phyloP scores from a whole-genome alignment of 1,139 yeast species.

The Yamadazyma atlantica region DNA sequence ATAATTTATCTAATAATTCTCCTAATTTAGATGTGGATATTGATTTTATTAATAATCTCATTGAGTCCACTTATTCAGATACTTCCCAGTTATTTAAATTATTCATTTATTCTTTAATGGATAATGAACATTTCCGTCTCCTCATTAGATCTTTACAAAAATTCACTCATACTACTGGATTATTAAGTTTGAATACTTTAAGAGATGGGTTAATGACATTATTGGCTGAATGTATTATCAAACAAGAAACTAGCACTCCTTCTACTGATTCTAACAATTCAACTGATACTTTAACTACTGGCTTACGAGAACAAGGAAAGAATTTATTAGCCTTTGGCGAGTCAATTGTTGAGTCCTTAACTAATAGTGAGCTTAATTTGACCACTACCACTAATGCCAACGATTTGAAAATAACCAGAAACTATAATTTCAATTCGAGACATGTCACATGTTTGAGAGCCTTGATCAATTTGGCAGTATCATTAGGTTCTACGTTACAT shows the following conservation, averaged over 20 bases:
- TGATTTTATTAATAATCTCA: conserved; percentile 39
- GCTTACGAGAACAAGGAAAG: conserved; percentile 28
- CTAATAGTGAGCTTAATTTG: conserved; percentile 6
- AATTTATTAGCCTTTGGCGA: conserved; percentile 57
- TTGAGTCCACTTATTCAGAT: conserved; percentile 45
- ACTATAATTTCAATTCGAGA: conserved; percentile 52
- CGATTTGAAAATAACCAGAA: background rate
- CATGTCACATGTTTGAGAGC: conserved; percentile 81
- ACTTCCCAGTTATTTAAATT: conserved; percentile 47
- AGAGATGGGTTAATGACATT: conserved; percentile 62
- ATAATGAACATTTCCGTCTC: conserved; percentile 62
- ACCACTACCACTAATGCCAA: conserved; percentile 3
- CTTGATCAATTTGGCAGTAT: conserved; percentile 68
- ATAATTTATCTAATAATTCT: conserved; percentile 33
- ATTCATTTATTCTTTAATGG: conserved; percentile 65
- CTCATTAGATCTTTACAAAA: conserved; percentile 74
- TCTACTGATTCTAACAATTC: background rate
- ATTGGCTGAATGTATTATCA: conserved; percentile 51
- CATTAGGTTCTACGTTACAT: conserved; percentile 71
- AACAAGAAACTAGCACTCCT: conserved; percentile 3
- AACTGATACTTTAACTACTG: conserved; percentile 6
- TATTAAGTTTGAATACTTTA: conserved; percentile 54
- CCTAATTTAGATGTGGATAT: conserved; percentile 33
- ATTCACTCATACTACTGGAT: conserved; percentile 78
- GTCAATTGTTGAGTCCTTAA: conserved; percentile 55